Percentiles rank a stretch among this genome's conserved stretches.
Evolutionary conservation across 805 yeast genomes (phyloP).

Genomic region (Cyberlindnera lachancei): DNA sequence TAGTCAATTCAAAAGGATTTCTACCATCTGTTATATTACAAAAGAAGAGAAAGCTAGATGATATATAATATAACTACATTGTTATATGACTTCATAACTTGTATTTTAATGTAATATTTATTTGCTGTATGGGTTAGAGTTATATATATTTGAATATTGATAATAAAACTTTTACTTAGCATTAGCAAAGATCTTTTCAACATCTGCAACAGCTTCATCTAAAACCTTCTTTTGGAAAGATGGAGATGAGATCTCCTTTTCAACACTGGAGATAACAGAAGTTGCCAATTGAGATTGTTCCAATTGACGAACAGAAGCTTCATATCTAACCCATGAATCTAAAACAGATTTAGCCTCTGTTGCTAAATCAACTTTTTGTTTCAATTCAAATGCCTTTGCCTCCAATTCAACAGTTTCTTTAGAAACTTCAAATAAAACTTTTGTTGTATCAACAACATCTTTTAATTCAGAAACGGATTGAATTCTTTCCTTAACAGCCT

Average conservation of each 20-base stretch:
- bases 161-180: constrained; percentile 15
- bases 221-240: constrained; percentile 91
- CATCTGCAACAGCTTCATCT: constrained; percentile 84
- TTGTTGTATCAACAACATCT: constrained; percentile 87
- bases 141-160: background rate
- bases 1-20: no score
- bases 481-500: constrained; percentile 90
- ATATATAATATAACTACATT: constrained; percentile 6
- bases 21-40: no score
- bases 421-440: constrained; percentile 86
- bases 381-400: constrained; percentile 87
- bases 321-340: constrained; percentile 99
- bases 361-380: constrained; percentile 84
- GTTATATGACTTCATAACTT: background rate
- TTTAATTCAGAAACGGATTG: constrained; percentile 79
- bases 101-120: background rate
- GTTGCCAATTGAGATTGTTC: constrained; percentile 91
- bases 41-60: constrained; percentile 2
- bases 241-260: constrained; percentile 74
- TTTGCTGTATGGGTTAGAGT: no score
- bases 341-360: constrained; percentile 88
- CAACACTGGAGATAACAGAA: constrained; percentile 81
- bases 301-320: constrained; percentile 89
- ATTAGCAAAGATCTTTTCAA: constrained; percentile 72
- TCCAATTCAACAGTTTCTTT: constrained; percentile 96